Base-by-base conservation (phyloP, 148 eudicot genomes). In the Chenopodium album region DNA sequence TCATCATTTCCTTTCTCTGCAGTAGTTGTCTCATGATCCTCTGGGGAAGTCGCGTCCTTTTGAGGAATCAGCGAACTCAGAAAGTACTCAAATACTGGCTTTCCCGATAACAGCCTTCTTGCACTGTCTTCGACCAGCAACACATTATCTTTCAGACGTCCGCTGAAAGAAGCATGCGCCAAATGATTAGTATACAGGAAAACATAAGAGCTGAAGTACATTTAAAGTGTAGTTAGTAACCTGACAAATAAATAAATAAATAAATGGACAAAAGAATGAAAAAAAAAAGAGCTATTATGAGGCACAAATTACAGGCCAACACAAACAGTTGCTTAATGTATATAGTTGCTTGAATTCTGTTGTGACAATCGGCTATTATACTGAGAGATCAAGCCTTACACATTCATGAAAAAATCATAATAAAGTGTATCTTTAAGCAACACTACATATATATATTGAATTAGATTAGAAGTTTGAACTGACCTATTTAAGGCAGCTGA, bases 401-500 rank as follows among this genome's bases (percentile, higher is more conserved):
- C 2, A 10, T 69, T 16, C 47, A 31, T 32, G 48, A 4, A 19
- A 41, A 34, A 9, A 0, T n/a, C n/a, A 63, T n/a, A 20, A 4
- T 64, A 28, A 66, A 28, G 70, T 8, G 34, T 66, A 66, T 66
- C 6, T 14, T 56, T 19, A 5, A 19, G 62, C 4, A 66, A 66
- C 16, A 10, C 17, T 16, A 69, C 6, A 4, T 69, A 19, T 4
- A 54, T 32, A 17, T 14, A 56, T 31, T 41, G 75, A 41, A 8
- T 17, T 71, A 31, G 48, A 22, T 12, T 31, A 68, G 20, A 52
- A 26, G 9, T 22, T 54, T 60, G n/a, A 69, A 85, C 85, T 67
- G 71, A 85, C 87, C 87, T 85, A 68, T 71, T 62, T 22, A 85
- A 41, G 50, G 81, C 47, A 31, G 85, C 82, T 37, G 87, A 85